phyloP scores from a whole-genome alignment of 179 eudicot species.

The Beta lomatogona region DNA sequence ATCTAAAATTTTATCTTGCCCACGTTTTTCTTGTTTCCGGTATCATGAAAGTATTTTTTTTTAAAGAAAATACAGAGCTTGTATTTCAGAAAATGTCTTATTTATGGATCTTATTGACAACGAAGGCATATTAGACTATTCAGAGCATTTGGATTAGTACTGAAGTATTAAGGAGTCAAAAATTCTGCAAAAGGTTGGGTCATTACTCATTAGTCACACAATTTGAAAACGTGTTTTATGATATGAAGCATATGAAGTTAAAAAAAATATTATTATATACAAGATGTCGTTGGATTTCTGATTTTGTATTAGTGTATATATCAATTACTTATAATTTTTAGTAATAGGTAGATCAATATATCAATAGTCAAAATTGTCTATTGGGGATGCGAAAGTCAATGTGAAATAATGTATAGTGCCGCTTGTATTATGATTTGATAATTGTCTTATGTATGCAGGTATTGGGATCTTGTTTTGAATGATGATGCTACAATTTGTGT shows the following conservation, averaged over 20 bases:
- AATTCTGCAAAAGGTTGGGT: neutral
- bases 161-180: neutral
- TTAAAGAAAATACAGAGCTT: neutral
- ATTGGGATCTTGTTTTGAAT: constrained; percentile 48
- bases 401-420: neutral
- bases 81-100: neutral
- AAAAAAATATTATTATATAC: too few relatives aligned
- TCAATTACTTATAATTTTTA: too few relatives aligned
- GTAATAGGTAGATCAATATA: too few relatives aligned
- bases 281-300: too few relatives aligned
- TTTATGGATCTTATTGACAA: neutral
- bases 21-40: neutral
- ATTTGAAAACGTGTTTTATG: neutral
- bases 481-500: constrained; percentile 24
- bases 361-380: neutral
- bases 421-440: neutral
- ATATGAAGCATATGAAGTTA: too few relatives aligned
- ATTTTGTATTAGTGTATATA: too few relatives aligned
- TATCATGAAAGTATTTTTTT: too few relatives aligned
- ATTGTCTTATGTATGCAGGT: constrained; percentile 30
- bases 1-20: neutral
- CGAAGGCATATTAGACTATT: neutral
- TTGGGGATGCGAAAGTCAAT: neutral
- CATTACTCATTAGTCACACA: neutral
- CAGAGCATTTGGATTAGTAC: neutral